phyloP scores from a whole-genome alignment of 2,329 filamentous ascomycete genomes.

The Fusarium albosuccineum region DNA sequence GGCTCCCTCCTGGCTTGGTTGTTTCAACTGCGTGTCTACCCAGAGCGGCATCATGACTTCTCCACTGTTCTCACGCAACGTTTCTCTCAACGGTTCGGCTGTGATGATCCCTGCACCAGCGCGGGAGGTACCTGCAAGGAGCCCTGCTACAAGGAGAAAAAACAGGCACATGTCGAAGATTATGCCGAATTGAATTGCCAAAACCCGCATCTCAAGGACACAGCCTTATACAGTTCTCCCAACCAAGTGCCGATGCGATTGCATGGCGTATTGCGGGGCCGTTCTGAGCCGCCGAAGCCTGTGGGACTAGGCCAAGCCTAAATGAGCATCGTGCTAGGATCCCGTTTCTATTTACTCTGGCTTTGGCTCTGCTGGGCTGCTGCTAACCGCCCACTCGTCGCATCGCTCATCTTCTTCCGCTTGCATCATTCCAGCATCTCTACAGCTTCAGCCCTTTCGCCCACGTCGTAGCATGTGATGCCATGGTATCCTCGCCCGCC shows the following conservation, averaged over 20 bases:
- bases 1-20: background rate
- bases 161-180: background rate
- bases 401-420: slow-evolving; percentile 35
- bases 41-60: slow-evolving; percentile 13
- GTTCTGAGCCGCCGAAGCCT: slow-evolving; percentile 26
- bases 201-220: background rate
- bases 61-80: background rate
- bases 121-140: background rate
- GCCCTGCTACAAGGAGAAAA: background rate
- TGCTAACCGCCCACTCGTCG: slow-evolving; percentile 35
- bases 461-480: slow-evolving; percentile 28
- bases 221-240: too few species aligned
- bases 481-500: slow-evolving; percentile 25
- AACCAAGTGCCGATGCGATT: background rate
- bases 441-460: slow-evolving; percentile 1
- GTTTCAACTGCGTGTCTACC: too few species aligned
- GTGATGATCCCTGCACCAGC: background rate
- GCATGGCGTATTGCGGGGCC: slow-evolving; percentile 22
- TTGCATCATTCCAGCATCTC: slow-evolving; percentile 26
- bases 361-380: background rate
- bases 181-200: background rate
- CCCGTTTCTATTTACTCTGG: slow-evolving; percentile 36
- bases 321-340: slow-evolving; percentile 24
- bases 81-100: background rate
- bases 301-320: slow-evolving; percentile 37